These are phyloP conservation scores for Rosellinia necatrix DNA, from an alignment of 2,329 filamentous ascomycete species.

Conservation along the genomic window DNA sequence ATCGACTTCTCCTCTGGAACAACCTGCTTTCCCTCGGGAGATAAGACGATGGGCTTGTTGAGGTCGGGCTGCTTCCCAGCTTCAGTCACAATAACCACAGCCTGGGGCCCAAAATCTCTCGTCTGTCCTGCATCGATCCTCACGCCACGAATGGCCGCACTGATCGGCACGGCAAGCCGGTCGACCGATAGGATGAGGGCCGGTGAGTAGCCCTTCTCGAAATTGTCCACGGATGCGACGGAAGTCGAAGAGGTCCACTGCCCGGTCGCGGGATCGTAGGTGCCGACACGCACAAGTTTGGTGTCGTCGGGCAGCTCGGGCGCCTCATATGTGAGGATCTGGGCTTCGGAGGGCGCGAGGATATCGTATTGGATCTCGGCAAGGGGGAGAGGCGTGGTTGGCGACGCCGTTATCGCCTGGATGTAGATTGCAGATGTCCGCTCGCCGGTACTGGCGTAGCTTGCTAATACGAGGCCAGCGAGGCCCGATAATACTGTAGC, in stretches of 20 bases:
- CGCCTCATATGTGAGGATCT: slow-evolving; percentile 59
- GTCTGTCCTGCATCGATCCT: slow-evolving; percentile 67
- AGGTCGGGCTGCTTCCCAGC: slow-evolving; percentile 61
- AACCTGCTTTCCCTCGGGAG: slow-evolving; percentile 62
- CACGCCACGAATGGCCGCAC: slow-evolving; percentile 60
- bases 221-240: slow-evolving; percentile 60
- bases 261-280: slow-evolving; percentile 54
- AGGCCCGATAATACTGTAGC: slow-evolving; percentile 48
- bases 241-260: slow-evolving; percentile 61
- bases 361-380: slow-evolving; percentile 62
- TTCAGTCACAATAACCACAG: slow-evolving; percentile 52
- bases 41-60: slow-evolving; percentile 67
- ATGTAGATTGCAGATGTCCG: slow-evolving; percentile 59
- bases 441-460: slow-evolving; percentile 44
- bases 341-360: slow-evolving; percentile 48
- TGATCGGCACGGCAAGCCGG: slow-evolving; percentile 48
- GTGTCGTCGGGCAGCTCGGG: slow-evolving; percentile 55
- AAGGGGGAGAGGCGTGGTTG: slow-evolving; percentile 49
- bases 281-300: slow-evolving; percentile 60
- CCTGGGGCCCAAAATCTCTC: slow-evolving; percentile 67
- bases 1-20: slow-evolving; percentile 66
- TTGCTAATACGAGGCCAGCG: slow-evolving; percentile 44
- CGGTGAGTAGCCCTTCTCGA: slow-evolving; percentile 64
- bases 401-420: slow-evolving; percentile 51
- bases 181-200: slow-evolving; percentile 60